phyloP scores from a whole-genome alignment of 345 rosid genomes.

The Citrus reticulata region DNA sequence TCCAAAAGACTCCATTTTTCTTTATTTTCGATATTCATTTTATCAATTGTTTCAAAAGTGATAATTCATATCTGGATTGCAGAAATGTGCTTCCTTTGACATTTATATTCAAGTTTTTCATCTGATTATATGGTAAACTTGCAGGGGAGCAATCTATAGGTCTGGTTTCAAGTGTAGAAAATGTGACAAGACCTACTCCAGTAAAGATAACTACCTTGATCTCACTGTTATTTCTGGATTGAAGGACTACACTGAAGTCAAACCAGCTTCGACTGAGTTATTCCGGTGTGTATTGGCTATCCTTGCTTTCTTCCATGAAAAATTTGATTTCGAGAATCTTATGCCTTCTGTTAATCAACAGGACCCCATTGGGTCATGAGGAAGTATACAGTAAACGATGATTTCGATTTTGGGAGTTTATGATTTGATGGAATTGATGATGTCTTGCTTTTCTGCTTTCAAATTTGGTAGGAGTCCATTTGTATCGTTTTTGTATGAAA shows the following conservation, averaged over 20 bases:
- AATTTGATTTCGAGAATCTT: not conserved
- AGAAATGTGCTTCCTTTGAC: not conserved
- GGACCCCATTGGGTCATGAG: not conserved
- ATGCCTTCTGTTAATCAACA: not conserved
- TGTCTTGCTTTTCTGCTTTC: constrained; percentile 8
- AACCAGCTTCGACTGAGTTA: constrained; percentile 66
- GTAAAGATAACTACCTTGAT: constrained; percentile 77
- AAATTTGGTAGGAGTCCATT: constrained; percentile 70
- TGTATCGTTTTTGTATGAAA: constrained; percentile 86
- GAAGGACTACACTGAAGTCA: constrained; percentile 62
- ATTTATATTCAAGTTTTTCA: not conserved
- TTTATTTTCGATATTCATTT: not conserved
- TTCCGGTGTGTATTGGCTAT: constrained; percentile 52
- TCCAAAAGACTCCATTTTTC: not conserved
- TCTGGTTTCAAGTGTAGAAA: constrained; percentile 84
- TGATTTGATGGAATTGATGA: not conserved
- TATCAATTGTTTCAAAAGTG: not conserved
- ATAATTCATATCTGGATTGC: not conserved
- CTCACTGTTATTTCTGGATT: constrained; percentile 74
- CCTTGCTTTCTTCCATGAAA: not conserved
- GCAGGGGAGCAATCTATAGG: constrained; percentile 80
- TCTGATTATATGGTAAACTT: constrained; percentile 9
- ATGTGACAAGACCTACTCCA: constrained; percentile 79
- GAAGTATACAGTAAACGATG: not conserved
- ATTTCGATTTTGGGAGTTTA: not conserved